A percentile compares a stretch with the other conserved stretches of the same genome.
These are phyloP conservation scores for Tetradesmus obliquus DNA, from an alignment of 139 green algal genomes.

Conservation along the genomic window DNA sequence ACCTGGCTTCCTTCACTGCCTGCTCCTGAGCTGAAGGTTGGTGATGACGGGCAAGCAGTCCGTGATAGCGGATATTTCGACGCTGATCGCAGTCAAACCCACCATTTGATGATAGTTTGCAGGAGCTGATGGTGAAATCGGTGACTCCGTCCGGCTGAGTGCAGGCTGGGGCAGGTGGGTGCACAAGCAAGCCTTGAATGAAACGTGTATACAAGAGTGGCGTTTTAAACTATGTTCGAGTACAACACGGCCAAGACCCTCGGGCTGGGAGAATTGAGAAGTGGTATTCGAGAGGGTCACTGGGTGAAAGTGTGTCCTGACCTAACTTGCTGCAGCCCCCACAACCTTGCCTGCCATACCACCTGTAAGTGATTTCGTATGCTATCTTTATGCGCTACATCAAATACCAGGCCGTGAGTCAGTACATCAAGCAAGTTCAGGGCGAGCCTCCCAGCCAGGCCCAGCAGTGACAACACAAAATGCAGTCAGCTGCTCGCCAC, in stretches of 20 bases:
- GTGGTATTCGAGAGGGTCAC: neutral
- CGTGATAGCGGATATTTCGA: too few species aligned
- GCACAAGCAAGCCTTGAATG: neutral
- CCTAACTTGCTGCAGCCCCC: neutral
- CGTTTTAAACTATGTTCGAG: too few species aligned
- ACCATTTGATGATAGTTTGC: too few species aligned
- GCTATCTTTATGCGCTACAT: too few species aligned
- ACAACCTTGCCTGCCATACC: too few species aligned
- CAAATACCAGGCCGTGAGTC: too few species aligned
- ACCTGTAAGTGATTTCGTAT: too few species aligned
- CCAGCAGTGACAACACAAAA: neutral
- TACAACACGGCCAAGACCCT: too few species aligned
- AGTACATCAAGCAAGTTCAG: neutral
- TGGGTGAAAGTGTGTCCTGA: neutral
- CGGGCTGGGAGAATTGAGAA: neutral
- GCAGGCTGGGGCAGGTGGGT: neutral
- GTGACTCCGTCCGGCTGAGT: neutral
- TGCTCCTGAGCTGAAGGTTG: neutral
- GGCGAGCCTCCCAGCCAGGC: neutral
- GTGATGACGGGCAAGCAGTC: too few species aligned
- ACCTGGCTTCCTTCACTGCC: neutral
- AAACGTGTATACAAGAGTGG: too few species aligned
- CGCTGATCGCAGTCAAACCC: too few species aligned
- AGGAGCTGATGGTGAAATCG: neutral
- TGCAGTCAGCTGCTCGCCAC: neutral